Percentiles rank a stretch among this genome's conserved stretches.
phyloP scores from a whole-genome alignment of 2,329 filamentous ascomycete species.

The Alternaria hordeiaustralica region DNA sequence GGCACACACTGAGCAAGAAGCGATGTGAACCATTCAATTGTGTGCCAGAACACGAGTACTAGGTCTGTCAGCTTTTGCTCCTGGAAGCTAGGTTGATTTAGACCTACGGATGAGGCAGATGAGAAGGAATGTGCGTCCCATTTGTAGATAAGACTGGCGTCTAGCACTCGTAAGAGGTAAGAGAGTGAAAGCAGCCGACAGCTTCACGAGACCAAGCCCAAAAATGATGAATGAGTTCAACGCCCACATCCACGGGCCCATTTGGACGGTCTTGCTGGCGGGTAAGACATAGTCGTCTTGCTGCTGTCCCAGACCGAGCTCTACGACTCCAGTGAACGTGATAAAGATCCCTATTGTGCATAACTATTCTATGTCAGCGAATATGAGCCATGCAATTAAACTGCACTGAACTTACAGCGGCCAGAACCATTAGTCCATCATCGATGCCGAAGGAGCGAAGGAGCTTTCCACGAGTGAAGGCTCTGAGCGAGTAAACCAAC shows the following conservation, averaged over 20 bases:
- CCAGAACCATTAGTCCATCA: conserved; percentile 54
- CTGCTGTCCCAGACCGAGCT: conserved; percentile 53
- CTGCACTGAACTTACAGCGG: conserved; percentile 40
- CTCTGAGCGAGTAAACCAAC: conserved; percentile 50
- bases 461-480: conserved; percentile 55
- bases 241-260: conserved; percentile 11
- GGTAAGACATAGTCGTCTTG: conserved; percentile 6
- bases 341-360: conserved; percentile 10
- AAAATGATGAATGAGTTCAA: conserved; percentile 48
- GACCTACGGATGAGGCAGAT: conserved; percentile 51
- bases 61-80: conserved; percentile 2
- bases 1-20: conserved; percentile 56
- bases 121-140: conserved; percentile 26
- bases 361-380: not conserved
- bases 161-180: conserved; percentile 48
- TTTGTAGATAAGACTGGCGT: conserved; percentile 45
- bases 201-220: conserved; percentile 55
- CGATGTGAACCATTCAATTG: conserved; percentile 51
- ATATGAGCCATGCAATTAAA: not conserved
- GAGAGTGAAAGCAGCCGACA: conserved; percentile 56
- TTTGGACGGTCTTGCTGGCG: not conserved
- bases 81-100: not conserved
- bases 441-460: conserved; percentile 58
- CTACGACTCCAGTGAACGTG: conserved; percentile 10
- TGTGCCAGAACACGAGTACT: conserved; percentile 41